These are phyloP conservation scores for Silybum marianum DNA, from an alignment of 129 eudicot genomes.

Conservation along the genomic window DNA sequence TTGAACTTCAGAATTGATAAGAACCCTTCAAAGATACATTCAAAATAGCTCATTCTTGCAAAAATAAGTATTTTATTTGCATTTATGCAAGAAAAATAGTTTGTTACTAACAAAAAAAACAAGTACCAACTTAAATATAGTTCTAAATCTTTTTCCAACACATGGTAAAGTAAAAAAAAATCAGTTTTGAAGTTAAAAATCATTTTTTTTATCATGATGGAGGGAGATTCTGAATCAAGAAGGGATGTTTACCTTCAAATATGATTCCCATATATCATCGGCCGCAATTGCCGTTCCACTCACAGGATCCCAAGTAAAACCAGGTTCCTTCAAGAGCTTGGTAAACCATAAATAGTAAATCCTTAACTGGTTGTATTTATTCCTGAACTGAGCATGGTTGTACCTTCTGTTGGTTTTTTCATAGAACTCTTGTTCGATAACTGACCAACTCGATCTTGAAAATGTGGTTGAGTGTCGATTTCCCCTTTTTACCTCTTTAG, in stretches of 20 bases:
- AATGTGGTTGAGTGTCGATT: constrained; percentile 30
- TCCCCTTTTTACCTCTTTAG: constrained; percentile 32
- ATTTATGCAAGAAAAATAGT: neutral
- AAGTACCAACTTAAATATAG: neutral
- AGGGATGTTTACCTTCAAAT: constrained; percentile 28
- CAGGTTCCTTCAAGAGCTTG: constrained; percentile 35
- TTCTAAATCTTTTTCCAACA: neutral
- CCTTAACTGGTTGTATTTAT: constrained; percentile 37
- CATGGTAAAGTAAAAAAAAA: neutral
- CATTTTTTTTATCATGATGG: neutral
- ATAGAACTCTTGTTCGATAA: constrained; percentile 31
- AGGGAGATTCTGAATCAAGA: neutral
- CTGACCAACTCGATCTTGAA: constrained; percentile 33
- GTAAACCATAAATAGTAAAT: constrained; percentile 24
- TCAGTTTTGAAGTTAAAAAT: neutral
- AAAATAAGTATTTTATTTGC: neutral
- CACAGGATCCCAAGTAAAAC: constrained; percentile 37
- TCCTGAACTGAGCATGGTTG: constrained; percentile 32
- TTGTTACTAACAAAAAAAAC: neutral
- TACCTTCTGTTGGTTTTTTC: constrained; percentile 31
- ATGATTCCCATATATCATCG: constrained; percentile 38
- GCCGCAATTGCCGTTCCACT: constrained; percentile 19
- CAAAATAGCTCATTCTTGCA: neutral
- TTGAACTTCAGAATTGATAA: neutral
- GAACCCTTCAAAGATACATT: neutral